Evolutionary conservation across 176 grass and related monocot species (phyloP), one percentile per base, ranked within the genome.

Genomic region (Triticum timopheevii): DNA sequence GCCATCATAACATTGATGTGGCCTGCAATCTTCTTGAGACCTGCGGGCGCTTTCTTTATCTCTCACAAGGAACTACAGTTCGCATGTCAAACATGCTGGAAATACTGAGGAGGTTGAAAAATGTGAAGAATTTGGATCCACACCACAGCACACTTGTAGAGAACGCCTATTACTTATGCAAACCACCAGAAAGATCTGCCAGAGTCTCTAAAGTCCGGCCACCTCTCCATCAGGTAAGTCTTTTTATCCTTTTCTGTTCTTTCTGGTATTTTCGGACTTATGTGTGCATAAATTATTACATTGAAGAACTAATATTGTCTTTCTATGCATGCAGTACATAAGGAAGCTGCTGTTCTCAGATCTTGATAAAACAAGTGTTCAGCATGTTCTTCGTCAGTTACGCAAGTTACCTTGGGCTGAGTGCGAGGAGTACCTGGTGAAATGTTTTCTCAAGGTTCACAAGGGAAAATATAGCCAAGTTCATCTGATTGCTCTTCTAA

Each of bases 1-100:
- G 84, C 75, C 96, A 98, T 86, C 96, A 98, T 85, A 98, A 98
- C 82, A 95, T 95, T 73, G 96, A 98, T 89, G 96, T 98, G 73
- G 90, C 91, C 61, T 98, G 96, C 93, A 98, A 93, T 80, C 92
- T 98, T 93, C 93, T 98, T 10, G 96, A 98, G 84, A 98, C 91
- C 38, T 98, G 96, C 66, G 93, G 96, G 6, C 88, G 93, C 2
- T 98, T 95, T 88, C 87, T 98, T 45, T 98, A 95, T 85, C 90
- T 92, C 40, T 92, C 92, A 67, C 93, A 90, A 59, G 93, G 93
- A 91, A 94, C 96, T 81, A 92, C 93, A 62, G 88, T 95, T 80
- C 91, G 92, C 58, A 95, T 94, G 96, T 80, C 91, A 34, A 95
- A 95, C 77, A 95, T 95, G 95, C 80, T 98, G 63, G 95, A 95